Base-by-base conservation (phyloP, 2,329 filamentous ascomycete species). In the Fusarium citri region DNA sequence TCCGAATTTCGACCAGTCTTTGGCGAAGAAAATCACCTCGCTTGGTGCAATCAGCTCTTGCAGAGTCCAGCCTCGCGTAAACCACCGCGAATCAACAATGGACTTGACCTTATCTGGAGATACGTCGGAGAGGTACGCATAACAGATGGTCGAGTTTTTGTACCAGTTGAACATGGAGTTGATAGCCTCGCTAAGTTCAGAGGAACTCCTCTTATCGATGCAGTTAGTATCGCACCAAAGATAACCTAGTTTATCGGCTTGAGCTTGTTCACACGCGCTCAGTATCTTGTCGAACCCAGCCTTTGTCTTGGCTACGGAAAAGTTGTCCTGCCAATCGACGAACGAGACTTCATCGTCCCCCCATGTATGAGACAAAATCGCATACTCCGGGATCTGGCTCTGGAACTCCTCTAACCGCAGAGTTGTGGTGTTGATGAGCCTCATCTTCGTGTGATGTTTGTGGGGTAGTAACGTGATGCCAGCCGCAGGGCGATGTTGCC, bases 101-200 rank as follows among this genome's bases (percentile, higher is more conserved):
- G 48, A 50, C 2, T 8, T 3, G 4, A 25, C 2, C 2, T 26
- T 18, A 0, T 9, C 18, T 2, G 3, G 16, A 2, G 10, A 2
- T 3, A 40, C 48, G 1, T 51, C 48, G 8, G 48, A 6, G 20
- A 51, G 30, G 4, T 37, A 8, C 3, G 28, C 42, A 15, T 55
- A 55, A 5, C 53, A 48, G 8, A 48, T 5, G 2, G 22, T 9
- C 0, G 53, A 47, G 3, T 22, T 20, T 2, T 26, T 22, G 14
- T 55, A 55, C 53, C 42, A 55, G 6, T 18, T 34, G 14, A 55
- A 55, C 53, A 55, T 55, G 0, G 53, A 55, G 9, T 55, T 55
- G 42, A 55, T 48, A 0, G 53, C 53, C 5, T 55, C 53, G 1
- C 42, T 48, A 1, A 55, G 42, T 3, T 55, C 53, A 10, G 53